Base-by-base conservation (phyloP, 345 rosid species). In the Citrus trifoliata region DNA sequence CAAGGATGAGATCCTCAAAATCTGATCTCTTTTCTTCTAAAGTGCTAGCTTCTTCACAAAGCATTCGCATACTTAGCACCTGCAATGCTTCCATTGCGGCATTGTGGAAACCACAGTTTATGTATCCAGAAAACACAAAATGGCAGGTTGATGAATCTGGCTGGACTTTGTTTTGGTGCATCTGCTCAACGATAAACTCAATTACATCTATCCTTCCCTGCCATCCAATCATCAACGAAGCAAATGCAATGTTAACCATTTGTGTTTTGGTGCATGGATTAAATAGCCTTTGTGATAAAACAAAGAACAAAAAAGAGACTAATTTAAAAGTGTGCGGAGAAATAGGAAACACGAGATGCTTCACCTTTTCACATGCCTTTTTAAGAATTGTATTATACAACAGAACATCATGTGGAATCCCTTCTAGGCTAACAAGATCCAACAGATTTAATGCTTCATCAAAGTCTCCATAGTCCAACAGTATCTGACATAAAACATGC, bases 81-180 rank as follows among this genome's bases (percentile, higher is more conserved):
- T 12, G 16, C 51, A 46, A 46, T 46, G 5, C 51, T 13, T 46
- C 51, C 51, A 46, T 46, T 46, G 51, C 51, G 5, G 51, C 14
- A 1, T 46, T 46, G 18, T 46, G 16, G 51, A 13, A 46, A 46
- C 51, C 51, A 13, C 51, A 46, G 51, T 46, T 53, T 19, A 53
- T 1, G 2, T 53, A 53, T 65, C 88, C 79, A 30, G 76, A 40
- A 83, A 89, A 92, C 61, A 89, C 97, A 72, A 58, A 71, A 27
- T 71, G 58, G 87, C 97, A 96, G 77, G 97, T 91, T 14, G 91
- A 65, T 70, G 94, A 84, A 77, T 94, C 95, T 32, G 98, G 99
- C 82, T 67, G 85, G 53, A 94, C 78, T 70, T 84, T 87, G 67
- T 83, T 84, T 75, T 66, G 87, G 56, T 76, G 87, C 95, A 96